phyloP scores from a whole-genome alignment of 345 rosid species.

The Eucalyptus cloeziana region DNA sequence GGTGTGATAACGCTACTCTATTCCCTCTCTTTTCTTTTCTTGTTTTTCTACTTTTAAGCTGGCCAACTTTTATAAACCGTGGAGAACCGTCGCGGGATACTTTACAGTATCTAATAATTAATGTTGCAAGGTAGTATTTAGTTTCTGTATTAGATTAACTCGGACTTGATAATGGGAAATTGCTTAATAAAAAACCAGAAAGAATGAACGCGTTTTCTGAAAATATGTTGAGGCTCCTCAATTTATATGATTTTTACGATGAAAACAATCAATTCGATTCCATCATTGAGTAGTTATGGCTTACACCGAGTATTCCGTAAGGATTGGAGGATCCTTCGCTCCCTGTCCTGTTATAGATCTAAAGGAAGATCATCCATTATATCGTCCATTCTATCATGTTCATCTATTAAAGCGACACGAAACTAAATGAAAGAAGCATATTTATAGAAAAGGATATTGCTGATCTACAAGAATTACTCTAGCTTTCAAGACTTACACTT shows the following conservation, averaged over 20 bases:
- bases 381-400: background rate
- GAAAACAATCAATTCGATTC: background rate
- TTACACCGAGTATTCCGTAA: background rate
- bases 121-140: background rate
- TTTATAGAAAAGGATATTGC: background rate
- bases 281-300: background rate
- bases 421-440: background rate
- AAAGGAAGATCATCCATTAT: background rate
- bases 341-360: background rate
- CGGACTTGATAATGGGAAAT: background rate
- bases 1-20: background rate
- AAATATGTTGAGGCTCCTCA: background rate
- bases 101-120: background rate
- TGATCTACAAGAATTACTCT: background rate
- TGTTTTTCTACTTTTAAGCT: background rate
- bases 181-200: background rate
- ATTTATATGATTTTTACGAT: background rate
- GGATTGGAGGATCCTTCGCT: background rate
- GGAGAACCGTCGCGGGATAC: background rate
- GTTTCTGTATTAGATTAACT: background rate
- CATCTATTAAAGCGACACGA: background rate
- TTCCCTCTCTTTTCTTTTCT: background rate
- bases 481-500: background rate
- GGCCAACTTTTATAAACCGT: background rate
- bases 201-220: background rate